phyloP scores from a whole-genome alignment of 768 basidiomycete species.

The Exidia glandulosa region DNA sequence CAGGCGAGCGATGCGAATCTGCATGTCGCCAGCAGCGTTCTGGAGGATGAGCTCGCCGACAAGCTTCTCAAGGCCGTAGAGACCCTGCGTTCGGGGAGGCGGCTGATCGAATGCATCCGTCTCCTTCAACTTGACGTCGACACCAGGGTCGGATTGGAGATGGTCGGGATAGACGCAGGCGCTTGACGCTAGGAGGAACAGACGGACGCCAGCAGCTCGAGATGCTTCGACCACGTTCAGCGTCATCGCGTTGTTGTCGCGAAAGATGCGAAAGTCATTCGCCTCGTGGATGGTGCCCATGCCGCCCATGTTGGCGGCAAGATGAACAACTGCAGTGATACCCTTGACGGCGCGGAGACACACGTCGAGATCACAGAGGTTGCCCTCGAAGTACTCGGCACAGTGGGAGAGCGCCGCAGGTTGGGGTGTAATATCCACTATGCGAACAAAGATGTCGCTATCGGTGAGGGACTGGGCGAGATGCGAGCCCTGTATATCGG shows the following conservation, averaged over 20 bases:
- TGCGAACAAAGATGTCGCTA: constrained; percentile 25
- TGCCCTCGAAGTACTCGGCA: constrained; percentile 30
- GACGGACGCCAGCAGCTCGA: constrained; percentile 25
- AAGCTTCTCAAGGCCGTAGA: constrained; percentile 52
- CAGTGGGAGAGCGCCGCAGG: constrained; percentile 13
- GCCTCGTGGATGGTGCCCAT: constrained; percentile 49
- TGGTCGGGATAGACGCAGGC: constrained; percentile 45
- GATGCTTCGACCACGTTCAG: constrained; percentile 33
- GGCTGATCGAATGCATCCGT: constrained; percentile 29
- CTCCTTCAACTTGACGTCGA: constrained; percentile 37
- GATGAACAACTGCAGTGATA: constrained; percentile 38
- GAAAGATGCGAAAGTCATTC: constrained; percentile 40
- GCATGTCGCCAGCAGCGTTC: constrained; percentile 21
- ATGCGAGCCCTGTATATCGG: constrained; percentile 35
- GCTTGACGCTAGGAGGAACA: constrained; percentile 46
- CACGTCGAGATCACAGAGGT: constrained; percentile 33
- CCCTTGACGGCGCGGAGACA: constrained; percentile 28
- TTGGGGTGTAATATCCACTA: constrained; percentile 28
- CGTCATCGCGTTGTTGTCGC: constrained; percentile 40
- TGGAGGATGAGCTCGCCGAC: constrained; percentile 34
- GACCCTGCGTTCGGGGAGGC: constrained; percentile 37
- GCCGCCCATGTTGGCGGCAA: constrained; percentile 53
- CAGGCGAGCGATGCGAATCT: constrained; percentile 40
- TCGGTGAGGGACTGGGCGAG: constrained; percentile 30
- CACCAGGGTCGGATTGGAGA: constrained; percentile 23